Evolutionary conservation across 331 rosid genomes (phyloP).

Genomic region (Spiraea crenata): DNA sequence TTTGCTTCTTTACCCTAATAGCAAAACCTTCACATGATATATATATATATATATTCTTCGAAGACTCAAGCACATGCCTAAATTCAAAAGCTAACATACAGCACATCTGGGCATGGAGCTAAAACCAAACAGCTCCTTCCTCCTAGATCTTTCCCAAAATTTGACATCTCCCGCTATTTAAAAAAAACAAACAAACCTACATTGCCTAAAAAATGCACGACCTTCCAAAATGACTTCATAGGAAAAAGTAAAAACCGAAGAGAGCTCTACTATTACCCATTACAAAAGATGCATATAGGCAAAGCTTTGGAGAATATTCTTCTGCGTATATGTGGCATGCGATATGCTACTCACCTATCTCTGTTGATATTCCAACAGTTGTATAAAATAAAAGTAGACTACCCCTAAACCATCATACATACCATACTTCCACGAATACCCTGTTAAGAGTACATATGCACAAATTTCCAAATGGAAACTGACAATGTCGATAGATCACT

Average conservation of each 20-base stretch:
- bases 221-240: not conserved
- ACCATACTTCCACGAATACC: not conserved
- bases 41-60: not conserved
- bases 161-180: not conserved
- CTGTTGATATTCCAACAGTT: not conserved
- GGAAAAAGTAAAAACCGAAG: not conserved
- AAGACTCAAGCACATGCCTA: not conserved
- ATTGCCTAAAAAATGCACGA: not conserved
- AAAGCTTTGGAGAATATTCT: not conserved
- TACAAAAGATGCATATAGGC: not conserved
- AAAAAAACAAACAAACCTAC: not conserved
- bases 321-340: not conserved
- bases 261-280: not conserved
- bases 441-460: not conserved
- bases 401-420: conserved; percentile 5
- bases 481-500: not conserved
- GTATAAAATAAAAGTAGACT: conserved; percentile 2
- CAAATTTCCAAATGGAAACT: not conserved
- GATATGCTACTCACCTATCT: not conserved
- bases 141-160: not conserved
- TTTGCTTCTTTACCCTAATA: not conserved
- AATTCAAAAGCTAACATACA: not conserved
- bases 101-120: not conserved
- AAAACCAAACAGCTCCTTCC: not conserved
- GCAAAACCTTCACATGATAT: not conserved